Conservation (phyloP, 2,329 filamentous ascomycete genomes). For the Xylariaceae sp. region DNA sequence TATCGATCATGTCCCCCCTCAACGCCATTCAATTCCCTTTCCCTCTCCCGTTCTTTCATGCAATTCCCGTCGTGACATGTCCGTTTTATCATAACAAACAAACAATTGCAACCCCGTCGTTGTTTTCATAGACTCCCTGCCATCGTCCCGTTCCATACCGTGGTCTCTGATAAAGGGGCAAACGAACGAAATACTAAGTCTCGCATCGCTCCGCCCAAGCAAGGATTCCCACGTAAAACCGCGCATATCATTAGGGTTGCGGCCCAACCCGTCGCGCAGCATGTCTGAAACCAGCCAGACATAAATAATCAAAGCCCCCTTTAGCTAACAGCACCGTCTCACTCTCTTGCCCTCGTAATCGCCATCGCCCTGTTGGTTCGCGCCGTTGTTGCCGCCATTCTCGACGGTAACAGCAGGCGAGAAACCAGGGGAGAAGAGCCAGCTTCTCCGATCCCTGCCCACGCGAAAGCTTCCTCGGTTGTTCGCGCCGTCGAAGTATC, state of each 20-base stretch:
- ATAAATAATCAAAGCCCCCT: neutral
- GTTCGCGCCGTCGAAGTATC: conserved; percentile 46
- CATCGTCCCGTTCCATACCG: neutral
- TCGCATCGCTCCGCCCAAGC: neutral
- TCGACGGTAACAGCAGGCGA: conserved; percentile 50
- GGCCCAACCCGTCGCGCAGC: neutral
- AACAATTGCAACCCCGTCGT: too few relatives aligned
- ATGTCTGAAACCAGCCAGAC: neutral
- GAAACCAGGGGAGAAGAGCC: conserved; percentile 53
- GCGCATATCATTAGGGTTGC: neutral
- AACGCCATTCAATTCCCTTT: neutral
- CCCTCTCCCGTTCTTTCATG: neutral
- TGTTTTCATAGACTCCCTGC: too few relatives aligned
- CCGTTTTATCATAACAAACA: too few relatives aligned
- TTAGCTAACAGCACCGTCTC: conserved; percentile 26
- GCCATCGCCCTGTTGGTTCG: conserved; percentile 20
- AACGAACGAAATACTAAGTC: too few relatives aligned
- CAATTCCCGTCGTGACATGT: neutral
- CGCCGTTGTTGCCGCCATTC: conserved; percentile 31
- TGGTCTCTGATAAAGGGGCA: too few relatives aligned
- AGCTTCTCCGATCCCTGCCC: conserved; percentile 53
- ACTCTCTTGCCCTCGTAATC: conserved; percentile 20
- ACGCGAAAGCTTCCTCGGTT: conserved; percentile 51
- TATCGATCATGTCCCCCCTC: conserved; percentile 9
- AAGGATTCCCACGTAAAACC: neutral